These are phyloP conservation scores for Fusarium tupiense DNA, from an alignment of 2,329 filamentous ascomycete species.

Conservation along the genomic window DNA sequence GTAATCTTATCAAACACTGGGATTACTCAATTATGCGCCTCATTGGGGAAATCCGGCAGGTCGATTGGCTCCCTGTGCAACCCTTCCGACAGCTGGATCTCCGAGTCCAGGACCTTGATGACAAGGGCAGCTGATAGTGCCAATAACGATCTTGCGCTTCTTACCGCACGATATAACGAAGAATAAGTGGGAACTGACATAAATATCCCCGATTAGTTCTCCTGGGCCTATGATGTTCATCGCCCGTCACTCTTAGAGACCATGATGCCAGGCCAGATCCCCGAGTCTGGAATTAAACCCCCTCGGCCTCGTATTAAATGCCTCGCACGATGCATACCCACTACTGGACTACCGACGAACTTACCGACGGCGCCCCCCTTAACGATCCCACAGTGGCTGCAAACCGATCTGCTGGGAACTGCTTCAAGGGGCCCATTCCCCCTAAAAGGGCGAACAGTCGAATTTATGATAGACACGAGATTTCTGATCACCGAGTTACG, in stretches of 20 bases:
- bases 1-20: neutral
- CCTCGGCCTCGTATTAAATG: too few relatives aligned
- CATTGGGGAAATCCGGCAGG: neutral
- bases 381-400: fast-evolving
- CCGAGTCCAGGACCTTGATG: neutral
- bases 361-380: too few relatives aligned
- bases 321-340: too few relatives aligned
- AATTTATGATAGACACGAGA: fast-evolving
- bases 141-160: fast-evolving
- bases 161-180: neutral
- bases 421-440: fast-evolving
- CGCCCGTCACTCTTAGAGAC: neutral
- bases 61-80: neutral
- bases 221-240: fast-evolving
- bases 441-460: neutral
- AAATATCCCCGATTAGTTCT: neutral
- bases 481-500: fast-evolving
- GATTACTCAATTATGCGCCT: too few relatives aligned
- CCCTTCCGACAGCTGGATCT: neutral
- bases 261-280: too few relatives aligned
- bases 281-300: too few relatives aligned
- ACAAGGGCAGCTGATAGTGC: neutral
- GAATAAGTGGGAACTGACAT: fast-evolving
- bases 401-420: fast-evolving
- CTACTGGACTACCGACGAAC: too few relatives aligned